Percentiles rank a stretch among this genome's conserved stretches.
phyloP scores from a whole-genome alignment of 2,329 filamentous ascomycete species.

The Aspergillus pseudoglaucus region DNA sequence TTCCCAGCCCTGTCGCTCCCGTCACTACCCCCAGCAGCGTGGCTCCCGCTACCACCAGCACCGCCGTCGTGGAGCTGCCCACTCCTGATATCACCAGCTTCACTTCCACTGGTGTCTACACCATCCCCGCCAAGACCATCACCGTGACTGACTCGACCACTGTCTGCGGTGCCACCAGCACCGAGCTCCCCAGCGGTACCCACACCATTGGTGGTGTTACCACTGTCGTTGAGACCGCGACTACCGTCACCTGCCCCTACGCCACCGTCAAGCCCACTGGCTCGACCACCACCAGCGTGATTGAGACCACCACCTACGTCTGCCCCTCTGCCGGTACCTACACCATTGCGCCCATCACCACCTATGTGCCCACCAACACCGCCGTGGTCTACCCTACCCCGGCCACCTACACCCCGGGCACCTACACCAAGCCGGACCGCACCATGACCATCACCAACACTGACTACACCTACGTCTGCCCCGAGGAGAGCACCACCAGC shows the following conservation, averaged over 20 bases:
- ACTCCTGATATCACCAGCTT: constrained; percentile 47
- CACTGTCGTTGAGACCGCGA: constrained; percentile 59
- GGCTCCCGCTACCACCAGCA: constrained; percentile 3
- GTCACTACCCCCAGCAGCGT: constrained; percentile 12
- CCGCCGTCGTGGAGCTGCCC: constrained; percentile 31
- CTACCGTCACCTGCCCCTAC: constrained; percentile 64
- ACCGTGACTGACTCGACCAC: constrained; percentile 62
- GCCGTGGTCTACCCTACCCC: constrained; percentile 59
- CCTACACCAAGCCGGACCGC: constrained; percentile 63
- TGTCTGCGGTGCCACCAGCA: constrained; percentile 58
- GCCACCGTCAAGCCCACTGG: constrained; percentile 56
- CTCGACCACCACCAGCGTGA: constrained; percentile 57
- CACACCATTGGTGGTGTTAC: constrained; percentile 68
- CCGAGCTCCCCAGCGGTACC: constrained; percentile 56
- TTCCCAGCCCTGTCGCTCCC: constrained; percentile 4
- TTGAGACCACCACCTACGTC: constrained; percentile 64
- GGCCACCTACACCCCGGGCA: constrained; percentile 60
- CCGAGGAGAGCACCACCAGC: constrained; percentile 47
- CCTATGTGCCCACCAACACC: constrained; percentile 47
- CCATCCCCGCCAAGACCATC: constrained; percentile 66
- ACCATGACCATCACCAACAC: constrained; percentile 64
- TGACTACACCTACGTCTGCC: constrained; percentile 64
- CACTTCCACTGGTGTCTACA: constrained; percentile 66
- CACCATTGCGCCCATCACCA: constrained; percentile 65
- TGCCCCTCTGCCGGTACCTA: constrained; percentile 70